Evolutionary conservation across 129 eudicot genomes (phyloP), one percentile per base, ranked within the genome.

Genomic region (Artemisia argyi): DNA sequence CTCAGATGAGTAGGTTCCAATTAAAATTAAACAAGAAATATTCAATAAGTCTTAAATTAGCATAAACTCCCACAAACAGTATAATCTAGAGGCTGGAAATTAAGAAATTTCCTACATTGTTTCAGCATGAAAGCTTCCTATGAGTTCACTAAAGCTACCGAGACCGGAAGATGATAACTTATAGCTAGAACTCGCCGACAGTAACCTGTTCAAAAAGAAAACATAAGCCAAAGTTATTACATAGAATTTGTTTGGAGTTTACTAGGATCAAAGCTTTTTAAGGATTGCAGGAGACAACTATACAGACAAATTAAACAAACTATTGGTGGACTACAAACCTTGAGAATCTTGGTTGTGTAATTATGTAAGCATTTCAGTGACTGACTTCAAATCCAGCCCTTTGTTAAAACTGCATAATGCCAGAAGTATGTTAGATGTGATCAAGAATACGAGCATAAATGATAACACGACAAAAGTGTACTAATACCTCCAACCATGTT

Each of bases 361-460:
- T 20, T 20, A 20, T 20, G 22, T 20, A 0, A 20, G 22, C 22
- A 20, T 2, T 5, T 50, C 90, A 26, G 81, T 63, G 65, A 90
- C 66, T 0, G 79, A 69, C 67, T 78, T 82, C 87, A 90, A 20
- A 73, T 79, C 91, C 0, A 82, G 51, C 66, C 75, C 86, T 74
- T 78, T 80, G 82, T 79, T 79, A 71, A 87, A 78, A 60, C 96
- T 90, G 91, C 61, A 80, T 5, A 69, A 52, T 20, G 52, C 42
- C 71, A 60, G 20, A 73, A 42, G 60, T 13, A 19, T 17, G 28
- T 35, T 51, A 59, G 24, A 8, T 39, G 11, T 6, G 30, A 52
- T 32, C 60, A 66, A 22, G 61, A 48, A 24, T 26, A 4, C 4
- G 67, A 68, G 52, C 44, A 60, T 35, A 39, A 20, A 51, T 32